Conservation (phyloP, 805 yeast genomes). For the Nakazawaea molendinolei region DNA sequence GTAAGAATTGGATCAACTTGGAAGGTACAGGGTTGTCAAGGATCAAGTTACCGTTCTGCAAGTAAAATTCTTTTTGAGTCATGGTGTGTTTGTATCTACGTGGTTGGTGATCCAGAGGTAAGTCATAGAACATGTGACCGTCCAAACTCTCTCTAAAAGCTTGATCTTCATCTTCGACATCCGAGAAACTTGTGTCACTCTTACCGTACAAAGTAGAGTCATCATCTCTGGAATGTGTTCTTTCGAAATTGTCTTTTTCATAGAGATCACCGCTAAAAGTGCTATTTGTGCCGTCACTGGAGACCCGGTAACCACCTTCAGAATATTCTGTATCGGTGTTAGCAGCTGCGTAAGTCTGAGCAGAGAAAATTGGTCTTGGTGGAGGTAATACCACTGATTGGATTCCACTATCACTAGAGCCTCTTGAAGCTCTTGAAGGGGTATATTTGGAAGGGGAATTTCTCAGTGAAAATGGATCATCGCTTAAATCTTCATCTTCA, state of each 20-base stretch:
- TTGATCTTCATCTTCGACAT: background rate
- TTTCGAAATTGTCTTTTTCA: background rate
- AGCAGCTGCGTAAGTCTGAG: conserved; percentile 58
- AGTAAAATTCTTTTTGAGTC: conserved; percentile 56
- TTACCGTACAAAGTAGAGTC: conserved; percentile 8
- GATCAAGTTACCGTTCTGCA: conserved; percentile 77
- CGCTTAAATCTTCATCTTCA: conserved; percentile 32
- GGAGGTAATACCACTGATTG: conserved; percentile 41
- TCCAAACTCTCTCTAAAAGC: conserved; percentile 18
- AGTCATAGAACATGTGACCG: conserved; percentile 24
- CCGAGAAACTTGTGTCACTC: background rate
- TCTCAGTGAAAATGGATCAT: conserved; percentile 17
- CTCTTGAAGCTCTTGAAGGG: conserved; percentile 17
- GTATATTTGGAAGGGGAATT: conserved; percentile 18
- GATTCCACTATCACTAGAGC: conserved; percentile 30
- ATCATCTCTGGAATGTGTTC: conserved; percentile 1
- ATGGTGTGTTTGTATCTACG: conserved; percentile 28
- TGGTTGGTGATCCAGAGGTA: conserved; percentile 28
- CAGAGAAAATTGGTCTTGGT: conserved; percentile 62
- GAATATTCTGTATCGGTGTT: conserved; percentile 14
- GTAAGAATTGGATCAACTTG: conserved; percentile 75
- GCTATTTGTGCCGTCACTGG: conserved; percentile 4
- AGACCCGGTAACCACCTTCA: conserved; percentile 2
- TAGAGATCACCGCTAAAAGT: conserved; percentile 1
- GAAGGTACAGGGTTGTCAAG: conserved; percentile 94